Percentiles rank a stretch among this genome's conserved stretches.
These are phyloP conservation scores for Coriolopsis trogii DNA, from an alignment of 1,284 basidiomycete species.

Conservation along the genomic window DNA sequence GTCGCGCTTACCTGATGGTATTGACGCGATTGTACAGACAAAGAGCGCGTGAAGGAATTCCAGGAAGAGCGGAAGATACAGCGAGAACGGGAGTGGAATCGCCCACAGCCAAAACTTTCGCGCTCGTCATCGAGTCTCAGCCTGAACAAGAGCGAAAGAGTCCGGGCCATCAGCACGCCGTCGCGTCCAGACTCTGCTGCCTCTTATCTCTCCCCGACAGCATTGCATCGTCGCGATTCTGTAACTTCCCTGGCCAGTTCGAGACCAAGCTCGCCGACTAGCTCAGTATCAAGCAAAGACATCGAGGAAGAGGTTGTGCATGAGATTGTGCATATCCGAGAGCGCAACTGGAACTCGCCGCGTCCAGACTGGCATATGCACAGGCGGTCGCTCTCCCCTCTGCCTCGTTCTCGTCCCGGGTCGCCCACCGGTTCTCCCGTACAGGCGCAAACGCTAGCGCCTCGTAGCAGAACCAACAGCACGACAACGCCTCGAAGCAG, in stretches of 20 bases:
- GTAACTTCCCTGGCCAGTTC: slow-evolving; percentile 24
- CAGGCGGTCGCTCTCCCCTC: slow-evolving; percentile 17
- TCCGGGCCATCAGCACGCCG: slow-evolving; percentile 30
- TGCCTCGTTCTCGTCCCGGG: slow-evolving; percentile 20
- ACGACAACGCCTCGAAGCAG: slow-evolving; percentile 11
- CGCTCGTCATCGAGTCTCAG: slow-evolving; percentile 32
- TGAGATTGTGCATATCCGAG: slow-evolving; percentile 45
- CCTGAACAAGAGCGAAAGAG: slow-evolving; percentile 28
- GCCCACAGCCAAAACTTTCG: slow-evolving; percentile 38
- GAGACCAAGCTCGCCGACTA: slow-evolving; percentile 23
- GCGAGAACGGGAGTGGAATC: slow-evolving; percentile 61
- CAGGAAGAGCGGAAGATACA: slow-evolving; percentile 46
- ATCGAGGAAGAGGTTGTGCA: slow-evolving; percentile 31
- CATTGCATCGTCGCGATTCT: slow-evolving; percentile 26
- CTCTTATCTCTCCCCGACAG: slow-evolving; percentile 23
- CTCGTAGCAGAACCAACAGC: slow-evolving; percentile 15
- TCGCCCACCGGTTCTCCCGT: slow-evolving; percentile 24
- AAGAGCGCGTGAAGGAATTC: slow-evolving; percentile 45
- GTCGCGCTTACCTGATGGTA: neutral
- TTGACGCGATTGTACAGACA: slow-evolving; percentile 37
- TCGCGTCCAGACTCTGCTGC: slow-evolving; percentile 31
- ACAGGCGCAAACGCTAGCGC: neutral
- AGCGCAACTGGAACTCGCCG: slow-evolving; percentile 64
- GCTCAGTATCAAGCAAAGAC: slow-evolving; percentile 23
- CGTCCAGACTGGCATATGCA: slow-evolving; percentile 46